phyloP scores from a whole-genome alignment of 257 asterid genomes.

The Solanum etuberosum region DNA sequence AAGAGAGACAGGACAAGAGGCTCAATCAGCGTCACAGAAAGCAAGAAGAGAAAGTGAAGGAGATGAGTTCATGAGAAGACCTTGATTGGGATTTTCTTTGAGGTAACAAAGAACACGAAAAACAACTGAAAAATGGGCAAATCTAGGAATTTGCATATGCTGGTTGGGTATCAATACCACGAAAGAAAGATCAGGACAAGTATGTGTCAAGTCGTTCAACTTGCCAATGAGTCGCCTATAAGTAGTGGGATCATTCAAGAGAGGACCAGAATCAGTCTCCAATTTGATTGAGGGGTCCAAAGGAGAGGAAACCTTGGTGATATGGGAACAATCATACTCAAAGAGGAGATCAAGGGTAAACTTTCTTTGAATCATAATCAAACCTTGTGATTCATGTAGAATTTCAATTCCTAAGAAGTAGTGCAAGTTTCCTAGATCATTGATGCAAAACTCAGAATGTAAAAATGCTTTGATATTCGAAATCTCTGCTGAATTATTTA shows the following conservation, averaged over 20 bases:
- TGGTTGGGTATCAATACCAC: no score
- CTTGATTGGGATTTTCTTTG: not conserved
- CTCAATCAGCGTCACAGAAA: not conserved
- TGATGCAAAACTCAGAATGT: not conserved
- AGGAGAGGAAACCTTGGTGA: not conserved
- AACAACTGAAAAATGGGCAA: not conserved
- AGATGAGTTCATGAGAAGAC: not conserved
- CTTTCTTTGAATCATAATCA: no score
- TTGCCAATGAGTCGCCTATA: not conserved
- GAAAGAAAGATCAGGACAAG: no score
- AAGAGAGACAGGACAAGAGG: not conserved
- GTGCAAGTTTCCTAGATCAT: no score
- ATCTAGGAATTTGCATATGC: not conserved
- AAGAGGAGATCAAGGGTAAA: not conserved
- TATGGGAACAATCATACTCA: not conserved
- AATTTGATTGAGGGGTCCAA: not conserved
- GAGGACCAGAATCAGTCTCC: not conserved
- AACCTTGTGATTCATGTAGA: no score
- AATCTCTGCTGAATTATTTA: not conserved
- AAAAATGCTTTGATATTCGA: no score
- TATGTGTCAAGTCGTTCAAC: not conserved
- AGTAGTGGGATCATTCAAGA: not conserved
- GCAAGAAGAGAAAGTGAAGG: not conserved
- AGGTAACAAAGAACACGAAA: not conserved
- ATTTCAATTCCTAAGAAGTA: no score